Evolutionary conservation across 225 moss, liverwort and hornwort species (phyloP), one percentile per base, ranked within the genome.

Genomic region (Polytrichum commune): DNA sequence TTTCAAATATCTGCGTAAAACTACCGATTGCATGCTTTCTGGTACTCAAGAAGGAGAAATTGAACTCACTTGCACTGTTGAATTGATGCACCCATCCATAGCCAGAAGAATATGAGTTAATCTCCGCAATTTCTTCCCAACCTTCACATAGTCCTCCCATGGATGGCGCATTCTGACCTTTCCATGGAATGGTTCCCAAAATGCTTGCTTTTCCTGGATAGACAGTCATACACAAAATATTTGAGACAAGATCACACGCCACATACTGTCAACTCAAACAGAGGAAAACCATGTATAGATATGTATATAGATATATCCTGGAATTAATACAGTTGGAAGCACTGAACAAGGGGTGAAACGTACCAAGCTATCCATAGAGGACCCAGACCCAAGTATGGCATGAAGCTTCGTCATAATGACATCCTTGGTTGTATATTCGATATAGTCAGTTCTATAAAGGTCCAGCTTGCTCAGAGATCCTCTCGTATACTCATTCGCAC

Each of bases 171-270:
- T 33, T 63, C 68, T 33, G 62, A 78, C 73, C 13, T 54, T 64
- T 22, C 78, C 72, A 54, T 78, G 78, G 26, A 73, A 73, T 27
- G 77, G 77, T 53, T 77, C 77, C 77, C 77, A 77, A 33, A 71
- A 71, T 53, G 77, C 77, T 18, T 71, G 72, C 38, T 69, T 57
- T 7, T 55, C 72, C 77, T 77, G 66, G 25, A 23, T n/a, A 19
- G 57, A 20, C 8, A 58, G 8, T 23, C 5, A 2, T 8, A 35
- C 35, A 35, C 9, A 35, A 35, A 35, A 35, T 9, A n/a, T 35
- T 9, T 35, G 9, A 35, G 35, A 35, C 35, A 35, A 2, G 9
- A 35, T 35, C 35, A 35, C 8, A 35, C 35, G 35, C 35, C 35
- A 35, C 35, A 35, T 35, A 35, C 2, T 9, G 8, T 35, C 35